Conservation (phyloP, 345 rosid species). For the Psidium guajava region DNA sequence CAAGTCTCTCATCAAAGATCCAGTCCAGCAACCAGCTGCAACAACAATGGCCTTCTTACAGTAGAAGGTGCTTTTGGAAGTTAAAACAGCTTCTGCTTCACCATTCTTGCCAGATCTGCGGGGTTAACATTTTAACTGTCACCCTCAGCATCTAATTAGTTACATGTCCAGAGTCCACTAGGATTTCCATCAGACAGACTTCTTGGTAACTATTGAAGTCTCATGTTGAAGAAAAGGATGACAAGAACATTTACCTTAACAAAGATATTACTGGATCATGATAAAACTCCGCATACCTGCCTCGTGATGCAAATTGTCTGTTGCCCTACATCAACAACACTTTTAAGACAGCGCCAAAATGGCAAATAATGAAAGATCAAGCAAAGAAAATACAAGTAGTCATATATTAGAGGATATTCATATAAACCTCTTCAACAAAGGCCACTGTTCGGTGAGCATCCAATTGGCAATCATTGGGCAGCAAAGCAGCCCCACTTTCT, state of each 20-base stretch:
- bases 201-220: background rate
- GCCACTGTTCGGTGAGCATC: conserved; percentile 70
- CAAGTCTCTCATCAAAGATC: conserved; percentile 48
- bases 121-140: background rate
- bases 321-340: conserved; percentile 36
- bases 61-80: conserved; percentile 45
- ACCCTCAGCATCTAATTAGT: background rate
- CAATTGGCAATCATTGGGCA: conserved; percentile 74
- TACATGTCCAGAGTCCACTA: background rate
- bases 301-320: conserved; percentile 41
- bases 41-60: conserved; percentile 59
- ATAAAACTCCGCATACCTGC: conserved; percentile 79
- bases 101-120: conserved; percentile 35
- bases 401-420: background rate
- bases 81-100: conserved; percentile 53
- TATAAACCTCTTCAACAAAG: conserved; percentile 54
- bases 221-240: background rate
- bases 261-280: conserved; percentile 62
- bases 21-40: conserved; percentile 94
- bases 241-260: conserved; percentile 28
- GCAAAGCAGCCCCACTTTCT: conserved; percentile 63
- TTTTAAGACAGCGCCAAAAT: background rate
- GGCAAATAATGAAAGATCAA: background rate
- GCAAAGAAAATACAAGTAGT: background rate
- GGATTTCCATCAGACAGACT: background rate